These are phyloP conservation scores for Coniferiporia weirii DNA, from an alignment of 1,284 basidiomycete genomes.

Conservation along the genomic window DNA sequence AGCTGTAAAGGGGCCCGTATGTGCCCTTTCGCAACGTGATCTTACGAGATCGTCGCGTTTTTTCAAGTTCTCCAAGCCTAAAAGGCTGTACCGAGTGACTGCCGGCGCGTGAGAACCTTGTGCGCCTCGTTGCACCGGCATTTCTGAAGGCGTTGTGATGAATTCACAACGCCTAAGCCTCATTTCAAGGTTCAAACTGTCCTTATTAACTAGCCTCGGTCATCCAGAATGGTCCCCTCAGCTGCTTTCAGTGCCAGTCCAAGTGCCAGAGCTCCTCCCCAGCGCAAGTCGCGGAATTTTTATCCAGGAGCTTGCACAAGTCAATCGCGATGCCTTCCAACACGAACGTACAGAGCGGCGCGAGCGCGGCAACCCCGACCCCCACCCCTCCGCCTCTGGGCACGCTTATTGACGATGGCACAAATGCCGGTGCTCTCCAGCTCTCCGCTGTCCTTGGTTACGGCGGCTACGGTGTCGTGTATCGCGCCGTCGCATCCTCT, in stretches of 20 bases:
- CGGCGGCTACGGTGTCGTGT: conserved; percentile 96
- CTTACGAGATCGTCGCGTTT: conserved; percentile 13
- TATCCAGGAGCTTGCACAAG: conserved; percentile 7
- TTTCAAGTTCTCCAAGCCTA: not conserved
- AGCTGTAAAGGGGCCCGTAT: not conserved
- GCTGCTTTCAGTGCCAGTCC: conserved; percentile 15
- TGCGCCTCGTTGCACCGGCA: conserved; percentile 15
- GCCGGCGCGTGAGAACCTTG: conserved; percentile 3
- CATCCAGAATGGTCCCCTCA: conserved; percentile 7
- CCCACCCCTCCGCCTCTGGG: conserved; percentile 63
- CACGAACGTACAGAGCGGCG: conserved; percentile 10
- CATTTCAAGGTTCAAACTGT: conserved; percentile 13
- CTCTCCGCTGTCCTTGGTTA: conserved; percentile 89
- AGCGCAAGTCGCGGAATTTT: conserved; percentile 13
- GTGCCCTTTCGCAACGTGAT: conserved; percentile 3
- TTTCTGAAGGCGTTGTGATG: conserved; percentile 8
- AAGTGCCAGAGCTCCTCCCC: conserved; percentile 13
- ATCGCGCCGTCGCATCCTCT: conserved; percentile 70
- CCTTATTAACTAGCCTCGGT: conserved; percentile 6
- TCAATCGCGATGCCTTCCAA: conserved; percentile 17
- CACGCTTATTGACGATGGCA: conserved; percentile 73
- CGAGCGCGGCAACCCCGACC: conserved; percentile 27
- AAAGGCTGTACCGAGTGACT: not conserved
- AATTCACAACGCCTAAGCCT: conserved; percentile 14
- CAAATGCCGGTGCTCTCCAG: conserved; percentile 55